Evolutionary conservation across 129 eudicot genomes (phyloP), one percentile per base, ranked within the genome.

Genomic region (Ambrosia artemisiifolia): DNA sequence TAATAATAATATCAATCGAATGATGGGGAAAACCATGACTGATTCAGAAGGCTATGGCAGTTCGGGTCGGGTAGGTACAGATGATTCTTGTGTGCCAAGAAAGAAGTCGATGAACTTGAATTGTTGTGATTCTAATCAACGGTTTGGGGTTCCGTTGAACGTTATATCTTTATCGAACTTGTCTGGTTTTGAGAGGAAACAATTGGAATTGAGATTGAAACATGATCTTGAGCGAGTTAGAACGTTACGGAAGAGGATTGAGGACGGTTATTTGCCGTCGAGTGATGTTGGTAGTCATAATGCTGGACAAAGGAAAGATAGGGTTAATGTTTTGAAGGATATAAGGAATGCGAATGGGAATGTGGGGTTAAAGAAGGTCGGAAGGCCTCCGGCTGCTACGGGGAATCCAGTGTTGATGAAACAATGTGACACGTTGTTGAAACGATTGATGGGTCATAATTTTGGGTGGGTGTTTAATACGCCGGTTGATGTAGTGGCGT

Each of bases 401-500:
- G 82, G 77, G 30, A 71, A 74, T 73, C 77, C 63, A 0, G 79
- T 79, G 79, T 47, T 85, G 70, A 83, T 86, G 96, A 88, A 86
- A 57, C 93, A 81, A 70, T 92, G 97, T 47, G 87, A 83, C 60
- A 77, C 87, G 1, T 59, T 92, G 24, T 71, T 92, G 75, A 80
- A 49, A 5, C 70, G 82, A 34, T 47, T 92, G 81, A 88, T 88
- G 91, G 14, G 17, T 1, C 94, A 88, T 64, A 77, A 59, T 34
- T 67, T 43, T 72, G 83, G 79, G 19, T 86, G 89, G 91, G 86
- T 83, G 32, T 92, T 92, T 42, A 92, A 92, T 48, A 43, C 69
- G 3, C 97, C 97, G 43, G 97, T 92, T 69, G 97, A 92, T 75
- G 72, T 79, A 20, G 96, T 88, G 6, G 79, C 75, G 53, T 67